A percentile compares a stretch with the other conserved stretches of the same genome.
Evolutionary conservation across 2,329 filamentous ascomycete species (phyloP).

Genomic region (Fusarium sulawesiense): DNA sequence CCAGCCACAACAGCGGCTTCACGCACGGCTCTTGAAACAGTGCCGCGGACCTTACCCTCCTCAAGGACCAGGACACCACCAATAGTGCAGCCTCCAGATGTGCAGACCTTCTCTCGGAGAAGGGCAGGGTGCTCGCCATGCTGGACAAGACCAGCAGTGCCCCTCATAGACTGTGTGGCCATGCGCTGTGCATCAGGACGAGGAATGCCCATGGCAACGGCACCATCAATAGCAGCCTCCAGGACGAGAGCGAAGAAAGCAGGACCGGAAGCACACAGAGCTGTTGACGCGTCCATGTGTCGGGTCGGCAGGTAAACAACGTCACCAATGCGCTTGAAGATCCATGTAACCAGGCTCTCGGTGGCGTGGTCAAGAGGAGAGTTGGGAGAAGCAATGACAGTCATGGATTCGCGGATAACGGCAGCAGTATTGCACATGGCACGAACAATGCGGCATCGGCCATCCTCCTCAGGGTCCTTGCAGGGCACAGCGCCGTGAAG

Average conservation of each 20-base stretch:
- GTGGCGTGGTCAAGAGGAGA: slow-evolving; percentile 67
- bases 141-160: slow-evolving; percentile 75
- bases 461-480: slow-evolving; percentile 58
- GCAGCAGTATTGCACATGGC: slow-evolving; percentile 89
- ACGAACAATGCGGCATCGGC: slow-evolving; percentile 74
- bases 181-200: slow-evolving; percentile 78
- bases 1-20: slow-evolving; percentile 78
- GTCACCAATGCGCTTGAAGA: slow-evolving; percentile 79
- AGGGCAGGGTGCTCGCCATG: slow-evolving; percentile 80
- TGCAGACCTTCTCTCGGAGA: slow-evolving; percentile 79
- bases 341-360: slow-evolving; percentile 74
- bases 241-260: slow-evolving; percentile 81
- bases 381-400: slow-evolving; percentile 74
- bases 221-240: slow-evolving; percentile 80
- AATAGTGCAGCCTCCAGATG: slow-evolving; percentile 82
- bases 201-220: slow-evolving; percentile 81
- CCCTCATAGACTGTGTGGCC: slow-evolving; percentile 83
- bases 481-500: slow-evolving; percentile 67
- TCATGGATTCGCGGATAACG: slow-evolving; percentile 84
- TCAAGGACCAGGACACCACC: slow-evolving; percentile 79
- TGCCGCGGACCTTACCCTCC: slow-evolving; percentile 75
- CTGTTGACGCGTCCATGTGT: slow-evolving; percentile 79
- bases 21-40: slow-evolving; percentile 74
- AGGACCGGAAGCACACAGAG: slow-evolving; percentile 78
- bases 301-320: slow-evolving; percentile 74